Percentiles rank a stretch among this genome's conserved stretches.
These are phyloP conservation scores for Rhizopus sp. DNA, from an alignment of 371 early-diverging fungal genomes.

Conservation along the genomic window DNA sequence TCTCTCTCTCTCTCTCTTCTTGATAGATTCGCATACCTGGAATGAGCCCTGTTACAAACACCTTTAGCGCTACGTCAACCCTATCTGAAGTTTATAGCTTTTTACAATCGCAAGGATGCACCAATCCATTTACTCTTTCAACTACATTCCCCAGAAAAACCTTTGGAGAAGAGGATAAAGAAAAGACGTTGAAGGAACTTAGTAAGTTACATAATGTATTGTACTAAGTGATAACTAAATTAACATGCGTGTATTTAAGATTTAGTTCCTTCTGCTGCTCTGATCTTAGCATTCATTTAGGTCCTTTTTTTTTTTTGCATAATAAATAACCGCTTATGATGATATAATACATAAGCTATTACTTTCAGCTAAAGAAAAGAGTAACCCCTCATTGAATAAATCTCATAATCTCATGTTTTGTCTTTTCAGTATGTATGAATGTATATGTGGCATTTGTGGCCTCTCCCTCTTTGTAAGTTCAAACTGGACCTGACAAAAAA, in stretches of 20 bases:
- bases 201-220: constrained; percentile 29
- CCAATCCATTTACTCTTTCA: constrained; percentile 62
- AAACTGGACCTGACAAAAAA: too few relatives aligned
- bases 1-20: background rate
- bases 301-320: too few relatives aligned
- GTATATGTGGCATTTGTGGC: too few relatives aligned
- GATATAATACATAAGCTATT: too few relatives aligned
- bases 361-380: too few relatives aligned
- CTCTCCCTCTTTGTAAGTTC: too few relatives aligned
- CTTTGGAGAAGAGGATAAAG: constrained; percentile 34
- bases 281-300: background rate
- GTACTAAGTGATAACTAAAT: too few relatives aligned
- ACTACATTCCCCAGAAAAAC: constrained; percentile 76
- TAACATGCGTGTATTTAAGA: background rate
- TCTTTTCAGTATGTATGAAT: too few relatives aligned
- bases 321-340: background rate
- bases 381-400: too few relatives aligned
- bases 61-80: constrained; percentile 72
- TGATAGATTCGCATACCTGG: constrained; percentile 55
- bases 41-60: constrained; percentile 62
- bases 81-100: constrained; percentile 66
- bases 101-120: constrained; percentile 60
- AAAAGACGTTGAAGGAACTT: constrained; percentile 53
- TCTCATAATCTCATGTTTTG: too few relatives aligned
- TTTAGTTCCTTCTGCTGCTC: constrained; percentile 3